phyloP scores from a whole-genome alignment of 176 grass and related monocot species.

The Oryza australiensis region DNA sequence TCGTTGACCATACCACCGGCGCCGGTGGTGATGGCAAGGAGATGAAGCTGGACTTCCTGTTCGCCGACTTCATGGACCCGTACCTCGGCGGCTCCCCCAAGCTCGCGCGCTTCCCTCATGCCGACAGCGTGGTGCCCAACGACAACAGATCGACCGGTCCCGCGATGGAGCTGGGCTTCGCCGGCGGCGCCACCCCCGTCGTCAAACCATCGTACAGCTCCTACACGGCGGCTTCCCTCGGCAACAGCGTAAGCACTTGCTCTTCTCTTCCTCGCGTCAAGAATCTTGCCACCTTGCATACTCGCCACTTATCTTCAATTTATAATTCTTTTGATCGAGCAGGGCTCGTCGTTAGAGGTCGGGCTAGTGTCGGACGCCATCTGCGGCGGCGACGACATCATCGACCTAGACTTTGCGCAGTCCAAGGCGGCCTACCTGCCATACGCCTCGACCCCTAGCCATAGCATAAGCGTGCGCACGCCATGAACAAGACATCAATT shows the following conservation, averaged over 20 bases:
- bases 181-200: slow-evolving; percentile 6
- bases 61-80: slow-evolving; percentile 51
- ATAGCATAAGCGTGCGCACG: slow-evolving; percentile 28
- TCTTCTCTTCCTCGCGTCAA: background rate
- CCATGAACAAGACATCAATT: background rate
- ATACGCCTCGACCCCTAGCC: slow-evolving; percentile 28
- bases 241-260: slow-evolving; percentile 52
- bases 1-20: no score
- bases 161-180: slow-evolving; percentile 45
- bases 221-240: slow-evolving; percentile 59
- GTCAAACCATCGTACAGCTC: slow-evolving; percentile 55
- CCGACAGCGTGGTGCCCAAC: slow-evolving; percentile 66
- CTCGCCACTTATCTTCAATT: background rate
- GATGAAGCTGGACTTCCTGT: slow-evolving; percentile 52
- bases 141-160: background rate
- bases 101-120: slow-evolving; percentile 33
- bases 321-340: slow-evolving; percentile 5
- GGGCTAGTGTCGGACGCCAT: slow-evolving; percentile 69
- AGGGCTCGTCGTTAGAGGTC: slow-evolving; percentile 75
- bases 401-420: slow-evolving; percentile 56
- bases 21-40: slow-evolving; percentile 1
- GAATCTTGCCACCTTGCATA: background rate
- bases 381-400: slow-evolving; percentile 22
- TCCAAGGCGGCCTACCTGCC: slow-evolving; percentile 46
- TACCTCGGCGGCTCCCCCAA: slow-evolving; percentile 49